Conservation (phyloP, 768 basidiomycete genomes). For the Paxillus rubicundulus region DNA sequence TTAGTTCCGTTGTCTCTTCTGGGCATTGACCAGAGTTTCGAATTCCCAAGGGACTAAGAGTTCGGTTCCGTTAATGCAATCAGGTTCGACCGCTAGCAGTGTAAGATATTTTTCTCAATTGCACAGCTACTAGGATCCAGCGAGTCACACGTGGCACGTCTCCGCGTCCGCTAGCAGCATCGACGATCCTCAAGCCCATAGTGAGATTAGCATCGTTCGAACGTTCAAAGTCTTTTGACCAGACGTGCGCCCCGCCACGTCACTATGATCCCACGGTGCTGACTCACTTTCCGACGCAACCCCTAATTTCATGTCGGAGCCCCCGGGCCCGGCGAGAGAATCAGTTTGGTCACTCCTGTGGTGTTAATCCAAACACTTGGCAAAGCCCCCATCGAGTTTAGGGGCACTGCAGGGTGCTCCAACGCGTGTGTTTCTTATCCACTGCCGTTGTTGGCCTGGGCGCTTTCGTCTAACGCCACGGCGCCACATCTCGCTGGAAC, state of each 20-base stretch:
- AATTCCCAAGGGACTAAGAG: not conserved
- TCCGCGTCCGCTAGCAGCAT: too few species aligned
- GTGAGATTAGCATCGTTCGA: too few species aligned
- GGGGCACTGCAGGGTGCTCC: too few species aligned
- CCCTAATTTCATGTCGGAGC: not conserved
- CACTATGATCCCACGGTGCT: not conserved
- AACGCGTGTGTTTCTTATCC: too few species aligned
- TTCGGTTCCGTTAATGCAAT: not conserved
- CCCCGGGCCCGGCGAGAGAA: not conserved
- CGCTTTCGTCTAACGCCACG: too few species aligned
- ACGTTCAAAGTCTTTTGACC: too few species aligned
- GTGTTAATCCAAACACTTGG: not conserved
- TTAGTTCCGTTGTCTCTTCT: not conserved
- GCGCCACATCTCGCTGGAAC: too few species aligned
- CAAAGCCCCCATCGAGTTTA: too few species aligned
- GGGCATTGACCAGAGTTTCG: not conserved
- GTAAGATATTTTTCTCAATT: not conserved
- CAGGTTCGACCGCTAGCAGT: too few species aligned
- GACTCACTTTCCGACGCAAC: not conserved
- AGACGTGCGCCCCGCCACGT: too few species aligned
- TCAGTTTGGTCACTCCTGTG: not conserved
- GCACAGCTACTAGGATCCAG: not conserved
- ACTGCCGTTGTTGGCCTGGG: too few species aligned
- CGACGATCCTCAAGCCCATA: not conserved
- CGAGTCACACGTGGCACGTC: not conserved